Percentiles rank a stretch among this genome's conserved stretches.
These are phyloP conservation scores for Fraxinus albicans DNA, from an alignment of 305 asterid species.

Conservation along the genomic window DNA sequence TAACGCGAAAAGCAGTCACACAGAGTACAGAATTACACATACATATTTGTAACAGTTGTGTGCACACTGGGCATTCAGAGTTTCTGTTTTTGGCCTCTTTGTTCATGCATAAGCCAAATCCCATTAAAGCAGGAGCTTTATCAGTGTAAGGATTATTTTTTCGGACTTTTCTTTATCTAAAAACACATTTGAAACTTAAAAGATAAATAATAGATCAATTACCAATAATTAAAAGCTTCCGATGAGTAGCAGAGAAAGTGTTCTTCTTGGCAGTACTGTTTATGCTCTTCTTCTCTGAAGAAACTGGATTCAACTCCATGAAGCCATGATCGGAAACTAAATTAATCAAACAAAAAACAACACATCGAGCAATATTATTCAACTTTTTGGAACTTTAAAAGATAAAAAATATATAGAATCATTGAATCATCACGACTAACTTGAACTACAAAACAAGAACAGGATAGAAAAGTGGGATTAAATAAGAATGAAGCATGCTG, in stretches of 20 bases:
- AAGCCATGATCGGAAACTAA: constrained; percentile 19
- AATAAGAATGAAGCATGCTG: not conserved
- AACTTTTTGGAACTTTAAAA: not conserved
- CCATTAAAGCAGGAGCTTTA: constrained; percentile 18
- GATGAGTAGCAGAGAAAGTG: constrained; percentile 27
- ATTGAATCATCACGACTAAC: not conserved
- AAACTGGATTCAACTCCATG: constrained; percentile 14
- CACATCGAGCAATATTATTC: not conserved
- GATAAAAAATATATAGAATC: not conserved
- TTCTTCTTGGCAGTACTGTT: not conserved
- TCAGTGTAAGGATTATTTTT: not conserved
- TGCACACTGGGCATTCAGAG: constrained; percentile 25
- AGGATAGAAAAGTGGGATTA: not conserved
- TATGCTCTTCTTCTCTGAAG: constrained; percentile 22
- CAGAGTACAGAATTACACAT: constrained; percentile 9
- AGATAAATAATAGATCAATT: constrained; percentile 4
- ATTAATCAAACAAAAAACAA: not conserved
- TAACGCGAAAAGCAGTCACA: constrained; percentile 14
- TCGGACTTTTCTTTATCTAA: not conserved
- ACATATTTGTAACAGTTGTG: constrained; percentile 10
- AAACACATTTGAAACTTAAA: not conserved
- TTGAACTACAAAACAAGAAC: not conserved
- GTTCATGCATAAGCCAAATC: constrained; percentile 11
- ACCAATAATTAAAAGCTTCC: constrained; percentile 60
- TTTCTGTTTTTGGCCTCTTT: constrained; percentile 21